phyloP scores from a whole-genome alignment of 345 rosid genomes.

The Arabidopsis thaliana region TAIR10.1 NC_003075.7:7661001-7661500 shows the following conservation, averaged over 20 bases:
- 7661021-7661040: constrained; percentile 8
- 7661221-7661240: constrained; percentile 18
- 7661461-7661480: constrained; percentile 12
- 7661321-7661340: background rate
- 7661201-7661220: background rate
- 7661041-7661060: constrained; percentile 29
- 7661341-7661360: constrained; percentile 26
- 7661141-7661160: constrained; percentile 14
- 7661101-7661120: constrained; percentile 22
- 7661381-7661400: background rate
- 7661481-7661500: constrained; percentile 1
- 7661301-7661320: constrained; percentile 2
- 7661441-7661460: constrained; percentile 4
- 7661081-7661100: constrained; percentile 32
- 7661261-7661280: background rate
- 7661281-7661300: background rate
- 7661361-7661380: constrained; percentile 4
- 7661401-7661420: background rate
- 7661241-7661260: background rate
- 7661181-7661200: background rate
- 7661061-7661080: constrained; percentile 22
- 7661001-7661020: constrained; percentile 10
- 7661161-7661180: background rate
- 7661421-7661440: constrained; percentile 4
- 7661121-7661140: constrained; percentile 3